Evolutionary conservation across 2,329 filamentous ascomycete genomes (phyloP), one percentile per base, ranked within the genome.

Genomic region (Claviceps purpurea): DNA sequence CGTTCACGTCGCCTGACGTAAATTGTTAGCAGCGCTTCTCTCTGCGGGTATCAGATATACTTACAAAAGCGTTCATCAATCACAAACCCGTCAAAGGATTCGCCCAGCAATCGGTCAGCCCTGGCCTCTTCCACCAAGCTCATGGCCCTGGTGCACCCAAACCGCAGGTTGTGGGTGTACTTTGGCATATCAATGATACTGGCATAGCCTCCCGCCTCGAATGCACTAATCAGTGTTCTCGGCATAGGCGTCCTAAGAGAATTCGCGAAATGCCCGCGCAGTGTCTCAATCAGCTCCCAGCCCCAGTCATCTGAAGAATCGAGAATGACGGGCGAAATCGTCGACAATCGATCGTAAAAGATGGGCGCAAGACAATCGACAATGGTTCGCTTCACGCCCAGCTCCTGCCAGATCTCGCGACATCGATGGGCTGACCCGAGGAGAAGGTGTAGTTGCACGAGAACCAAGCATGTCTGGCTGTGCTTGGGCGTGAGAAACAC

Each of bases 381-480:
- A 30, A 79, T 76, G 0, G 75, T 76, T 22, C 77, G 71, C 62
- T 81, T 81, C 2, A 81, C 72, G 3, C 71, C 75, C 10, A 79
- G 67, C 0, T 68, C 68, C 11, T 69, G 65, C 76, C 77, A 81
- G 2, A 77, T 62, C 38, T 72, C 61, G 24, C 71, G 65, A 0
- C 74, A 74, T 18, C 69, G 68, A 1, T 72, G 67, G 0, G 69
- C 69, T 13, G 73, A 76, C 7, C 77, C 77, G 6, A 79, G 64
- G 3, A 73, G 61, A 10, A 78, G 64, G 49, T 78, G 75, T 2
- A 80, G 59, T 51, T 76, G 74, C 1, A 76, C 67, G 0, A 81
- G 65, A 0, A 81, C 55, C 4, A 81, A 64, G 2, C 72, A 70
- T 3, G 77, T 64, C 1, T 71, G 64, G 48, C 69, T 68, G 45